phyloP scores from a whole-genome alignment of 306 rosid species.

The Acacia acuminata region DNA sequence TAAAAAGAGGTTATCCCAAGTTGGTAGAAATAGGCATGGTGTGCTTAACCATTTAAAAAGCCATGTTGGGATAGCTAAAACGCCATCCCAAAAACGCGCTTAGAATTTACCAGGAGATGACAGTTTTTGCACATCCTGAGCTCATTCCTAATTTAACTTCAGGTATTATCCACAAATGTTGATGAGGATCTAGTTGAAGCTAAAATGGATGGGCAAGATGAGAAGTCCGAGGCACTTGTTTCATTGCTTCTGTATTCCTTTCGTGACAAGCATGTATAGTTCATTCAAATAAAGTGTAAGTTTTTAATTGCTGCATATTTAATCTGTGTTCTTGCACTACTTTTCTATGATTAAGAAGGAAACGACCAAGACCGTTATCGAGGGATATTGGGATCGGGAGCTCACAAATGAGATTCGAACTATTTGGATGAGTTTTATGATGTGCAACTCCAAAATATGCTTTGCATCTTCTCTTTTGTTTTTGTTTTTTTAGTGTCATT shows the following conservation, averaged over 20 bases:
- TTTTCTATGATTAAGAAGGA: constrained; percentile 58
- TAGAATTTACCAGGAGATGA: constrained; percentile 42
- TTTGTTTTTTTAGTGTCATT: too few species aligned
- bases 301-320: constrained; percentile 15
- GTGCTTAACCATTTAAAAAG: too few species aligned
- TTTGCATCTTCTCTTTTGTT: too few species aligned
- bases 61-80: too few species aligned
- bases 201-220: too few species aligned
- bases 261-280: constrained; percentile 2
- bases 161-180: constrained; percentile 49
- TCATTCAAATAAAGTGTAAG: not conserved
- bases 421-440: too few species aligned
- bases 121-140: constrained; percentile 89
- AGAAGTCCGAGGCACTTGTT: constrained; percentile 65
- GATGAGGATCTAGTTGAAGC: too few species aligned
- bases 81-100: too few species aligned
- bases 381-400: constrained; percentile 97
- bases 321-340: constrained; percentile 27
- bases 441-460: too few species aligned
- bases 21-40: too few species aligned
- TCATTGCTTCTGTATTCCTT: not conserved
- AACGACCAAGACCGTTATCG: constrained; percentile 87
- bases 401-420: constrained; percentile 83
- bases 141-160: constrained; percentile 34
- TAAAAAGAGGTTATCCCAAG: too few species aligned